Evolutionary conservation across 345 rosid genomes (phyloP).

Genomic region (Brassica juncea): DNA sequence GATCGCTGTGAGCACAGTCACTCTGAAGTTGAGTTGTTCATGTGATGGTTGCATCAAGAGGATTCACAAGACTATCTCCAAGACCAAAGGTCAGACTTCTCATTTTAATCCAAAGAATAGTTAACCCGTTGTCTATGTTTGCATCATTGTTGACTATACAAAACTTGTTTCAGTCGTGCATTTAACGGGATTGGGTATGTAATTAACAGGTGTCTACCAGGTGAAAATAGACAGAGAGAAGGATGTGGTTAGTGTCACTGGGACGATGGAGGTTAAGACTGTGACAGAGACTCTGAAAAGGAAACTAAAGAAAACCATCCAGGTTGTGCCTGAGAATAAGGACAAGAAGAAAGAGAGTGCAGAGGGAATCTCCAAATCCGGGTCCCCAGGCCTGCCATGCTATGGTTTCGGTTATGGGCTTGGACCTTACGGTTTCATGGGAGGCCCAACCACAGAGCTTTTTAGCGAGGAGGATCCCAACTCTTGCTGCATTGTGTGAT

Average conservation of each 20-base stretch:
- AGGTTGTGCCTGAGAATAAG: constrained; percentile 66
- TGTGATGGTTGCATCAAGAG: constrained; percentile 78
- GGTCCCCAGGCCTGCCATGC: constrained; percentile 16
- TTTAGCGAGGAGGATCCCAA: constrained; percentile 28
- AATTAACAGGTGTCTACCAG: constrained; percentile 55
- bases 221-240: constrained; percentile 54
- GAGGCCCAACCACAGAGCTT: constrained; percentile 25
- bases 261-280: constrained; percentile 67
- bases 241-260: constrained; percentile 67
- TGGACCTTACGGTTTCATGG: constrained; percentile 24
- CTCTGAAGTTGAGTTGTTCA: constrained; percentile 59
- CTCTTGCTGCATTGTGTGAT: constrained; percentile 31
- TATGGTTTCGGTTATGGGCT: background rate
- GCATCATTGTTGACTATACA: background rate
- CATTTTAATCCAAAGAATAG: background rate
- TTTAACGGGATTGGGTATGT: constrained; percentile 3
- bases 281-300: constrained; percentile 51
- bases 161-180: background rate
- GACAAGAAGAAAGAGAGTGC: constrained; percentile 42
- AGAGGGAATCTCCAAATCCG: constrained; percentile 26
- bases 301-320: constrained; percentile 58
- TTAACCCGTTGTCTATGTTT: background rate
- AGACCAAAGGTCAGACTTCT: constrained; percentile 54
- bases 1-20: constrained; percentile 62
- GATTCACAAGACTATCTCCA: constrained; percentile 52